phyloP scores from a whole-genome alignment of 73 alveolate species.

The Paramecium pentaurelia region DNA sequence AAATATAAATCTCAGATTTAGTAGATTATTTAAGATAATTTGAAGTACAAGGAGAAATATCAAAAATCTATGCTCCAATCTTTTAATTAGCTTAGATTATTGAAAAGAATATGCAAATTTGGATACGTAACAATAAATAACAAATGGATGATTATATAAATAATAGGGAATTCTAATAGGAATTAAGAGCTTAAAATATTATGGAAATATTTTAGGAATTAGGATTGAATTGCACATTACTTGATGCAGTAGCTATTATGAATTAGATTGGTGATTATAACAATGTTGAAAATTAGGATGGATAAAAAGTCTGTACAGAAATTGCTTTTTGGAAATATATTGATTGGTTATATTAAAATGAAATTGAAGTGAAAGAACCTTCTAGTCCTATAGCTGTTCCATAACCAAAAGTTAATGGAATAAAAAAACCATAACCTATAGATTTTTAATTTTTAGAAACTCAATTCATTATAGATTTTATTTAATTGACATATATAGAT shows the following conservation, averaged over 20 bases:
- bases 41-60: background rate
- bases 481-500: background rate
- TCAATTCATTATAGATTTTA: background rate
- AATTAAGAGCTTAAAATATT: background rate
- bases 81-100: background rate
- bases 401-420: constrained; percentile 12
- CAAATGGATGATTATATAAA: background rate
- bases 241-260: constrained; percentile 4
- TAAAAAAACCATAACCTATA: background rate
- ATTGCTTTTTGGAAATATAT: constrained; percentile 48
- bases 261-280: constrained; percentile 1
- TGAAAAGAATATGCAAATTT: background rate
- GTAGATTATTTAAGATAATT: constrained; percentile 34
- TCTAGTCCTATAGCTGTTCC: background rate
- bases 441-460: constrained; percentile 9
- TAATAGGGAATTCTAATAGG: background rate
- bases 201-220: background rate
- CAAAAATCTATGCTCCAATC: background rate
- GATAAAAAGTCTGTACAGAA: background rate
- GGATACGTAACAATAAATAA: background rate
- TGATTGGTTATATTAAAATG: background rate
- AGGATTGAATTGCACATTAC: background rate
- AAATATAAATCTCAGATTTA: background rate
- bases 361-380: constrained; percentile 10
- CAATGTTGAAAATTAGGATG: background rate